Conservation (phyloP, 352 stramenopile genomes). For the Phytophthora litchii region DNA sequence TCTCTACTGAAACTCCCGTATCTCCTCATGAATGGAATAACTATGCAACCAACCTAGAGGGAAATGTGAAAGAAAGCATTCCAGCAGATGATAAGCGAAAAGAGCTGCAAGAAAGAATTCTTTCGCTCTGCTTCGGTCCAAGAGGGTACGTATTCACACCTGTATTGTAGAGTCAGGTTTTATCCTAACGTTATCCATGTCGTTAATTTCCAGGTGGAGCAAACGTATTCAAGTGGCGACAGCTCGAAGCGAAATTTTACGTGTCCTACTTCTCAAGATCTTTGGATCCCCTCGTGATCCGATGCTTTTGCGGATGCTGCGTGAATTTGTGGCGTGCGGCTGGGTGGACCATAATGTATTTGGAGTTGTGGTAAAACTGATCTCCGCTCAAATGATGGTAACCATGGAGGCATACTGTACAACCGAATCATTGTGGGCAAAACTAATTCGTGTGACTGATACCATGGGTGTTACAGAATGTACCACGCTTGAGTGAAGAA, state of each 20-base stretch:
- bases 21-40: conserved; percentile 26
- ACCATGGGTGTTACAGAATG: conserved; percentile 25
- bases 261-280: conserved; percentile 45
- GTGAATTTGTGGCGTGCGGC: conserved; percentile 40
- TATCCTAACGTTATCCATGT: conserved; percentile 1
- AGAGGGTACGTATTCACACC: conserved; percentile 33
- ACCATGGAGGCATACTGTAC: background rate
- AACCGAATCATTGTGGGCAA: background rate
- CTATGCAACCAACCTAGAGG: background rate
- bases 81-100: conserved; percentile 4
- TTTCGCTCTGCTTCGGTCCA: conserved; percentile 36
- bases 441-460: conserved; percentile 10
- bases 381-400: conserved; percentile 50
- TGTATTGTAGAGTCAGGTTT: background rate
- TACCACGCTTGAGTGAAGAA: conserved; percentile 50
- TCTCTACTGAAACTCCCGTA: background rate
- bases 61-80: conserved; percentile 1
- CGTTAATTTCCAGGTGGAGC: conserved; percentile 36
- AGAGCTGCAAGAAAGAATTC: conserved; percentile 32
- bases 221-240: conserved; percentile 14
- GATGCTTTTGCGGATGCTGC: conserved; percentile 47
- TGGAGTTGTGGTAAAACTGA: conserved; percentile 17
- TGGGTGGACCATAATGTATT: conserved; percentile 41
- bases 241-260: conserved; percentile 25
- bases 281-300: conserved; percentile 51